Conservation (phyloP, 2,329 filamentous ascomycete species). For the Phyllosticta capitalensis region DNA sequence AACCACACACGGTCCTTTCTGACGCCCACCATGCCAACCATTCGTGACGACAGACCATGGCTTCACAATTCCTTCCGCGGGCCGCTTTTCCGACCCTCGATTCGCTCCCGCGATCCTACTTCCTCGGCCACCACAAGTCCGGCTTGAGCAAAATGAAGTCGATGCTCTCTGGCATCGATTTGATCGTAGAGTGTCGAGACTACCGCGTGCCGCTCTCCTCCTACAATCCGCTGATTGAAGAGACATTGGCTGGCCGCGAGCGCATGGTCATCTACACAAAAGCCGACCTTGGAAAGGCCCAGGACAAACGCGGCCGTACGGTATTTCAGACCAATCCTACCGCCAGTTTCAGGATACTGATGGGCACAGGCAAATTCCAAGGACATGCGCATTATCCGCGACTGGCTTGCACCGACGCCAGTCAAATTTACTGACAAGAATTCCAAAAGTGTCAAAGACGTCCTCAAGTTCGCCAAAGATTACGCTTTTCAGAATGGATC, state of each 20-base stretch:
- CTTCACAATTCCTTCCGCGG: slow-evolving; percentile 60
- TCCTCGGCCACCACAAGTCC: slow-evolving; percentile 81
- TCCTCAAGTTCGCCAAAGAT: slow-evolving; percentile 42
- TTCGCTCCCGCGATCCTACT: slow-evolving; percentile 81
- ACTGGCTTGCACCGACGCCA: slow-evolving; percentile 44
- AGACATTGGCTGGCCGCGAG: slow-evolving; percentile 59
- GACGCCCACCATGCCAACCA: not conserved
- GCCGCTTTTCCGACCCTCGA: slow-evolving; percentile 60
- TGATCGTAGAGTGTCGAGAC: slow-evolving; percentile 92
- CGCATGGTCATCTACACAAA: slow-evolving; percentile 89
- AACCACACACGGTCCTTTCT: not conserved
- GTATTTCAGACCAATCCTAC: not conserved
- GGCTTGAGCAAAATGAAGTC: slow-evolving; percentile 76
- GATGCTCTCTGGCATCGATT: slow-evolving; percentile 68
- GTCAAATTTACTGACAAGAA: slow-evolving; percentile 45
- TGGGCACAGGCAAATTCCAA: not conserved
- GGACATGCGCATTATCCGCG: slow-evolving; percentile 34
- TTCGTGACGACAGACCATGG: slow-evolving; percentile 15
- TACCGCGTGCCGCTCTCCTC: slow-evolving; percentile 83
- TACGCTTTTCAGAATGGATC: slow-evolving; percentile 40
- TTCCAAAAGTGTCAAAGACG: slow-evolving; percentile 28
- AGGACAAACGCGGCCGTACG: slow-evolving; percentile 19
- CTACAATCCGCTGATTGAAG: slow-evolving; percentile 82
- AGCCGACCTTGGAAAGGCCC: slow-evolving; percentile 56
- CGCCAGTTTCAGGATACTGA: not conserved